Evolutionary conservation across 1,284 basidiomycete genomes (phyloP), one percentile per base, ranked within the genome.

Genomic region (Inonotus obliquus): DNA sequence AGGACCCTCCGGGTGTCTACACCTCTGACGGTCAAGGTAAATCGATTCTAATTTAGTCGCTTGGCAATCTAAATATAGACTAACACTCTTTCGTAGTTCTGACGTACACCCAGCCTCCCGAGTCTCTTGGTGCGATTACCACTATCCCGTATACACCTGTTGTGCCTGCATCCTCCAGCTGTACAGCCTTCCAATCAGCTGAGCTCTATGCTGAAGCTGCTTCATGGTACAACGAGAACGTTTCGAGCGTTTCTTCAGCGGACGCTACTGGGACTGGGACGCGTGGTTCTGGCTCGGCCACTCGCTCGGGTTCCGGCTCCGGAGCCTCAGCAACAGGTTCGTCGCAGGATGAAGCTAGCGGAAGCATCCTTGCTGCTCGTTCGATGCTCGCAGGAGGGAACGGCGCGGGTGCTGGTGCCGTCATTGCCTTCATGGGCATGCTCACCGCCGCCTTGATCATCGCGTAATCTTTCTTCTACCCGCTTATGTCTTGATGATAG

Each of bases 121-220:
- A 87, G 67, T 79, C 79, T 11, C 75, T 84, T 41, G 82, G 85
- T 11, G 70, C 80, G 4, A 84, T 84, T 69, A 73, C 73, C 45
- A 77, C 77, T 7, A 76, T 89, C 41, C 87, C 89, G 0, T 92
- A 88, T 75, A 77, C 76, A 0, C 76, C 88, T 10, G 71, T 70
- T 7, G 72, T 85, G 35, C 87, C 90, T 7, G 73, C 83, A 0
- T 82, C 81, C 27, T 85, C 82, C 53, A 83, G 83, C 74, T 93
- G 91, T 70, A 75, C 77, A 27, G 79, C 81, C 1, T 85, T 78
- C 72, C 68, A 76, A 25, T 86, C 83, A 17, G 68, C 80, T 0
- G 78, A 76, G 21, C 75, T 91, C 27, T 91, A 76, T 57, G 58
- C 63, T 35, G 53, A 69, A 53, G 60, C 68, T 2, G 47, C 57